phyloP scores from a whole-genome alignment of 2,329 filamentous ascomycete genomes.

The Neonectria neomacrospora region DNA sequence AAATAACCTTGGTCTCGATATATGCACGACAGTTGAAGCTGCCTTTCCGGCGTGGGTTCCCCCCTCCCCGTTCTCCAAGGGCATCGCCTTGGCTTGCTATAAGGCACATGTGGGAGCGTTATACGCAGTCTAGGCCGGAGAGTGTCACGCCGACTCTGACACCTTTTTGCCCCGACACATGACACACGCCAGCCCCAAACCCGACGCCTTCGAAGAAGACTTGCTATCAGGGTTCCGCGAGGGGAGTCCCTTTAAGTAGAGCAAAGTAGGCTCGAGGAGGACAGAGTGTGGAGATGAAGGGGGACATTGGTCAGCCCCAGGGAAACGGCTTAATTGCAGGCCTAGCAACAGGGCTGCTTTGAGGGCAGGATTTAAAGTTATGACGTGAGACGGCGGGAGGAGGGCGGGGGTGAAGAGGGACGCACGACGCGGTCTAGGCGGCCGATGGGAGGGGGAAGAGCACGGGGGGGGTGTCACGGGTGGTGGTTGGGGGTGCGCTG shows the following conservation, averaged over 20 bases:
- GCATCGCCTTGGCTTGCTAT: not conserved
- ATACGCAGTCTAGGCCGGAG: slow-evolving; percentile 10
- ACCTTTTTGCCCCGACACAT: not conserved
- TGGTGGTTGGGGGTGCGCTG: slow-evolving; percentile 1
- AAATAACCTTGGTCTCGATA: slow-evolving; percentile 20
- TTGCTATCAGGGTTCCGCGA: not conserved
- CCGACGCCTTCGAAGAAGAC: not conserved
- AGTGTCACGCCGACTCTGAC: slow-evolving; percentile 21
- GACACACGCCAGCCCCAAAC: slow-evolving; percentile 6
- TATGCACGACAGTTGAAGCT: slow-evolving; percentile 17
- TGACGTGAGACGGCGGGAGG: slow-evolving; percentile 40
- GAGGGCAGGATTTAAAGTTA: slow-evolving; percentile 37
- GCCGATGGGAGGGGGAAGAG: slow-evolving; percentile 19
- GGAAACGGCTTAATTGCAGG: not conserved
- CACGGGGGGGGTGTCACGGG: slow-evolving; percentile 34
- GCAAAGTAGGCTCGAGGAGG: not conserved
- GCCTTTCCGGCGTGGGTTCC: not conserved
- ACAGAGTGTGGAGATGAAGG: not conserved
- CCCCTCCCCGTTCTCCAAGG: not conserved
- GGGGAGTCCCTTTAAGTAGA: slow-evolving; percentile 7
- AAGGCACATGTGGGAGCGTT: not conserved
- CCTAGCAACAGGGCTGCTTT: slow-evolving; percentile 20
- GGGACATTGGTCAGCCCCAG: not conserved
- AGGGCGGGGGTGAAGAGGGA: slow-evolving; percentile 14
- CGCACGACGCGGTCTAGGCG: slow-evolving; percentile 11